phyloP scores from a whole-genome alignment of 208 protist species.

The Trypanosoma congolense region DNA sequence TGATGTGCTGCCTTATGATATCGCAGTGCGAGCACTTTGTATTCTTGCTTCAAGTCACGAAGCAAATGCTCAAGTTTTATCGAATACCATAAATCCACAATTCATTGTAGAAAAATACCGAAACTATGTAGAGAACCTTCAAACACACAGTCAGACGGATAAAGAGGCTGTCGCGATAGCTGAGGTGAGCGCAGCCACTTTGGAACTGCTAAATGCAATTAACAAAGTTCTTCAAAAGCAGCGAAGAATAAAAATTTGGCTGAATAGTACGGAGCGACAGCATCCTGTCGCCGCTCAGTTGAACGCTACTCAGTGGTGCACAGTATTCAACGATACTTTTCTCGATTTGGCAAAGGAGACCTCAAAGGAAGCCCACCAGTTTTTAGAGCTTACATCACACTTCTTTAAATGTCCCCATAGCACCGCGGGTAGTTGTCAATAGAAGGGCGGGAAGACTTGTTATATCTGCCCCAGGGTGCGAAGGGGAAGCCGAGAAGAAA shows the following conservation, averaged over 20 bases:
- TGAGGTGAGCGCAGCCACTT: constrained; percentile 58
- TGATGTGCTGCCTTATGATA: constrained; percentile 77
- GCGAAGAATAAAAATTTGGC: constrained; percentile 29
- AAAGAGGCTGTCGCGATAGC: constrained; percentile 24
- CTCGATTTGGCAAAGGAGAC: background rate
- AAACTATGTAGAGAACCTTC: constrained; percentile 32
- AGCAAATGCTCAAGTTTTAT: constrained; percentile 44
- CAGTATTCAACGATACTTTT: background rate
- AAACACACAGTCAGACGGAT: background rate
- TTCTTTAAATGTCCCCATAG: no score
- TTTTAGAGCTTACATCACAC: no score
- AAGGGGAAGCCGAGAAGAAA: no score
- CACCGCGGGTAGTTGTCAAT: no score
- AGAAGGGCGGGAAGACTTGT: no score
- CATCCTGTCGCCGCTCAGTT: constrained; percentile 39
- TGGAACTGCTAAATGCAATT: constrained; percentile 49
- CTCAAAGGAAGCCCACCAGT: background rate
- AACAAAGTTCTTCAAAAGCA: constrained; percentile 41
- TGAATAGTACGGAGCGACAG: constrained; percentile 17
- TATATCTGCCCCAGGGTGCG: no score
- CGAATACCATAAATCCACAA: constrained; percentile 21
- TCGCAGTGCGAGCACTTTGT: constrained; percentile 60
- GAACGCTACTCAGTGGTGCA: constrained; percentile 49
- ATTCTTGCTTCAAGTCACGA: constrained; percentile 50
- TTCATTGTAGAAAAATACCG: constrained; percentile 41